Conservation (phyloP, 495 filamentous ascomycete genomes). For the Hyaloscypha bicolor region DNA sequence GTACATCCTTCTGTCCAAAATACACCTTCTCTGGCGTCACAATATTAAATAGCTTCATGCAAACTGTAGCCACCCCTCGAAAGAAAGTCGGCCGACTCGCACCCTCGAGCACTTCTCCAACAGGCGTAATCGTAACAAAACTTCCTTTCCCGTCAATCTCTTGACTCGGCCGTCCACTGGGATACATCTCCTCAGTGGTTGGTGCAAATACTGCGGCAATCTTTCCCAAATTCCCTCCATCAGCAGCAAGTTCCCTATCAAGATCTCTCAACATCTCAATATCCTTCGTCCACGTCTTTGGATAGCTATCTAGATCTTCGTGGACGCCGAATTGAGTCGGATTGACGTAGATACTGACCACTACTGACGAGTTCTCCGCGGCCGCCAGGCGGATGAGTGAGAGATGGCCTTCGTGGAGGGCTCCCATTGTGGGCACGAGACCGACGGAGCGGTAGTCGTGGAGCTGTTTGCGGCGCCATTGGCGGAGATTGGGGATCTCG, state of each 20-base stretch:
- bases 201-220: conserved; percentile 87
- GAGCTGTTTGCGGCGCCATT: conserved; percentile 68
- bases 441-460: conserved; percentile 73
- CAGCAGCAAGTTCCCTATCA: conserved; percentile 68
- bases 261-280: conserved; percentile 63
- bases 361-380: conserved; percentile 76
- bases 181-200: conserved; percentile 83
- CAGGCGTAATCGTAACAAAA: conserved; percentile 90
- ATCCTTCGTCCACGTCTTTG: conserved; percentile 86
- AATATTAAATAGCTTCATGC: conserved; percentile 96
- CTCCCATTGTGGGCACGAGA: conserved; percentile 96
- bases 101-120: conserved; percentile 81
- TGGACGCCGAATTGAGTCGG: conserved; percentile 92
- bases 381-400: conserved; percentile 87
- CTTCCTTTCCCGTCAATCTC: conserved; percentile 76
- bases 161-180: conserved; percentile 78
- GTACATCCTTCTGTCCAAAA: conserved; percentile 97
- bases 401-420: conserved; percentile 88
- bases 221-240: conserved; percentile 58
- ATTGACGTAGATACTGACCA: conserved; percentile 93
- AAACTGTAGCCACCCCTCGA: conserved; percentile 92
- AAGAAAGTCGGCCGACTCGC: conserved; percentile 92
- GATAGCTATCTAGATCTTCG: conserved; percentile 87
- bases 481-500: conserved; percentile 69
- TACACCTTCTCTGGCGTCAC: conserved; percentile 86